phyloP scores from a whole-genome alignment of 164 flowering plant genomes.

The Dillenia suffruticosa region DNA sequence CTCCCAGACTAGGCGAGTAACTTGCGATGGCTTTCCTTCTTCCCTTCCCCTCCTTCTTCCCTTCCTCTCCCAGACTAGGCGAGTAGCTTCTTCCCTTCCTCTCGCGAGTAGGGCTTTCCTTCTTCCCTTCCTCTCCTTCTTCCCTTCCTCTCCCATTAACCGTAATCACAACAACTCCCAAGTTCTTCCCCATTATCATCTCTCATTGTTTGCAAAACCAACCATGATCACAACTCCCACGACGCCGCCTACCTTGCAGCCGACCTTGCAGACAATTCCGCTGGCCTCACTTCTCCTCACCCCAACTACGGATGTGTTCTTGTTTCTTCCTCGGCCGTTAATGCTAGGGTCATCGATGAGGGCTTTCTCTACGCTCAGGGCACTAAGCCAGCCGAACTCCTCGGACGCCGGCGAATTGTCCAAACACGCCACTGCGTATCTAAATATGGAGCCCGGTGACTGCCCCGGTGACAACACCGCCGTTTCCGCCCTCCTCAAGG shows the following conservation, averaged over 20 bases:
- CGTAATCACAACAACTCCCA: no score
- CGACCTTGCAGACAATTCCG: constrained; percentile 76
- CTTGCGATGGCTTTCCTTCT: no score
- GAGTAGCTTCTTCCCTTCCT: no score
- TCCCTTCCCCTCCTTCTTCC: no score
- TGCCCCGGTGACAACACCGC: no score
- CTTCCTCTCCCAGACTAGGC: no score
- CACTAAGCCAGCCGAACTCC: constrained; percentile 79
- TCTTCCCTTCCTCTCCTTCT: no score
- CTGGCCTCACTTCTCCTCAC: constrained; percentile 88
- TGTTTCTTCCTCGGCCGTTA: constrained; percentile 11
- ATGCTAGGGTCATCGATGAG: constrained; percentile 58
- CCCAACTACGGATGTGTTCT: constrained; percentile 97
- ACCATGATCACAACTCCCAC: constrained; percentile 13
- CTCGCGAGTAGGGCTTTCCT: no score
- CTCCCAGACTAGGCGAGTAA: no score
- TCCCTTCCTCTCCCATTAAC: no score
- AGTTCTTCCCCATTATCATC: no score
- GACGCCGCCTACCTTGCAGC: constrained; percentile 67
- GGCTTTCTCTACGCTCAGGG: constrained; percentile 89
- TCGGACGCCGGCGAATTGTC: constrained; percentile 59
- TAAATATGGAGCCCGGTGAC: constrained; percentile 93
- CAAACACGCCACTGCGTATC: constrained; percentile 78
- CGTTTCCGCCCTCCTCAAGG: no score
- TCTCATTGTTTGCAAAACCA: background rate